Evolutionary conservation across 768 basidiomycete species (phyloP), one percentile per base, ranked within the genome.

Genomic region (Auricularia auricula-judae): DNA sequence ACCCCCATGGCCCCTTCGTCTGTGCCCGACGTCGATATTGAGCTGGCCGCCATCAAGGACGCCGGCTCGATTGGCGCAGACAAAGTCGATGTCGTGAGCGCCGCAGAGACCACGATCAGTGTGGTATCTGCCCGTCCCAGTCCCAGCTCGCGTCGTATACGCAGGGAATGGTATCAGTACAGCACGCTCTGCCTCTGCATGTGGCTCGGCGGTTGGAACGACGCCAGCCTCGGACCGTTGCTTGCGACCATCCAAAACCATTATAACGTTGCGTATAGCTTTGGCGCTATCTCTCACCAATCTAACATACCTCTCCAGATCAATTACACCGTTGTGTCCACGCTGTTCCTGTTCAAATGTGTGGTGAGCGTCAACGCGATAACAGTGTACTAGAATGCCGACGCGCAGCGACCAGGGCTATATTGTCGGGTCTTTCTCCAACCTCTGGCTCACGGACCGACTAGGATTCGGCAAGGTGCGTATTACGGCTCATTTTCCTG

Each of bases 171-270:
- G 56, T 29, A 86, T 33, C 86, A 88, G 66, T 82, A 86, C 65
- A 68, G 74, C 18, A 72, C 84, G 0, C 73, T 85, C 43, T 88
- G 85, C 67, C 83, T 77, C 75, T 75, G 78, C 10, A 62, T 87
- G 60, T 85, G 86, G 65, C 73, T 89, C 3, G 80, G 80, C 16
- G 91, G 91, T 16, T 92, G 89, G 89, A 89, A 87, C 69, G 90
- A 91, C 56, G 56, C 23, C 18, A 59, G 11, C 16, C 14, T 34
- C 23, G 65, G 65, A 2, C 65, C 65, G 10, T 33, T 68, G 18
- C 51, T 68, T 3, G 63, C 65, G 8, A 35, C 39, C 7, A 68
- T 68, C 29, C 67, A 68, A 42, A 62, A 42, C 3, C 33, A 60
- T 51, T 68, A 68, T 34, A n/a, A 66, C 16, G 67, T 42, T 68